These are phyloP conservation scores for Phytomonas sp. DNA, from an alignment of 208 protist genomes.

Conservation along the genomic window DNA sequence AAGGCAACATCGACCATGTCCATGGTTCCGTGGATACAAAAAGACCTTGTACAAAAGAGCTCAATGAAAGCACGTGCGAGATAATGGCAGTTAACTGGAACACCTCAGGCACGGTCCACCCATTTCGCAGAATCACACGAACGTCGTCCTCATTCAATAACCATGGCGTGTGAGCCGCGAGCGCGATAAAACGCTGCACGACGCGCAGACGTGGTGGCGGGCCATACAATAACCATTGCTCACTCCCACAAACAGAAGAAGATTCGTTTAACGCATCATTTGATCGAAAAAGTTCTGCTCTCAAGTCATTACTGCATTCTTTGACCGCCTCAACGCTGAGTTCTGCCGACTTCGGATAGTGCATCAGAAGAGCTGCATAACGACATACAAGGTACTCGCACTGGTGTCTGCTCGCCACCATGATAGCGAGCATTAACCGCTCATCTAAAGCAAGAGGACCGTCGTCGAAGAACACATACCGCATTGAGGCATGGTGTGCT, in stretches of 20 bases:
- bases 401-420: conserved; percentile 70
- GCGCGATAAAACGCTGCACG: conserved; percentile 59
- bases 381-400: conserved; percentile 75
- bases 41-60: conserved; percentile 68
- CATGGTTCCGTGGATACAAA: conserved; percentile 68
- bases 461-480: conserved; percentile 67
- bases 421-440: conserved; percentile 74
- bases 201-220: conserved; percentile 45
- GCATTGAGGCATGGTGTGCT: conserved; percentile 48
- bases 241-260: conserved; percentile 10
- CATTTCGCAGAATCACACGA: conserved; percentile 26
- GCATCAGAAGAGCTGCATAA: conserved; percentile 54
- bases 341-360: conserved; percentile 15
- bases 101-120: conserved; percentile 74
- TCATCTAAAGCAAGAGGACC: conserved; percentile 61
- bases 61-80: conserved; percentile 59
- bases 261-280: not conserved
- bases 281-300: not conserved
- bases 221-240: conserved; percentile 51
- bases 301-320: conserved; percentile 1
- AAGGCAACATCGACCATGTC: conserved; percentile 46
- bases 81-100: conserved; percentile 68
- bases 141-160: conserved; percentile 38
- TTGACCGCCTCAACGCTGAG: conserved; percentile 15
- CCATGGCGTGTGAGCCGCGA: conserved; percentile 77